These are phyloP conservation scores for Amphirosellinia nigrospora DNA, from an alignment of 495 filamentous ascomycete genomes.

Conservation along the genomic window DNA sequence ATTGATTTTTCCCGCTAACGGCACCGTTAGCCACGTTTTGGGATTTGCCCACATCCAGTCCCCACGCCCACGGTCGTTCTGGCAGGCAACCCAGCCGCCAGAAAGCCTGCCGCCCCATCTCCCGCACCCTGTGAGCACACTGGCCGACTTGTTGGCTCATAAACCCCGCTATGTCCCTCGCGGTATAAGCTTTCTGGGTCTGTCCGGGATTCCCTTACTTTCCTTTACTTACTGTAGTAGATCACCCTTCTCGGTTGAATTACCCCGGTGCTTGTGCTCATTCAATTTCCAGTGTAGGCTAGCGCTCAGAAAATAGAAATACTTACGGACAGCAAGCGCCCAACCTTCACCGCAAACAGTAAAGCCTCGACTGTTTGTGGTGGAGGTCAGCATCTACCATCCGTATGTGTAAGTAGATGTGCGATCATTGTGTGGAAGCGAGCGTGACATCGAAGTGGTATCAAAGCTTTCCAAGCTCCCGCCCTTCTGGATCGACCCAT, in stretches of 20 bases:
- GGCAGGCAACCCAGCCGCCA: conserved; percentile 18
- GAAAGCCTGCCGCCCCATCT: conserved; percentile 4
- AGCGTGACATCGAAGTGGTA: conserved; percentile 9
- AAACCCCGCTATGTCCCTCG: too few species aligned
- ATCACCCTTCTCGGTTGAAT: background rate
- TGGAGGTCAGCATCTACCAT: background rate
- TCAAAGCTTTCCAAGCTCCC: conserved; percentile 24
- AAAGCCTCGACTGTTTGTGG: background rate
- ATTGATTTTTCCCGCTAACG: conserved; percentile 4
- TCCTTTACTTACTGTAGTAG: too few species aligned
- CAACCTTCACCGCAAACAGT: background rate
- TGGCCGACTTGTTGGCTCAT: background rate
- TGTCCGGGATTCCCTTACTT: background rate
- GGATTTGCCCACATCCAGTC: conserved; percentile 22
- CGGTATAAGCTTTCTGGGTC: too few species aligned
- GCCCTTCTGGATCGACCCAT: conserved; percentile 27
- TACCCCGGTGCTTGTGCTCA: background rate
- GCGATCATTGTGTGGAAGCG: conserved; percentile 11
- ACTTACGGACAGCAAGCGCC: background rate
- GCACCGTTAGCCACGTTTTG: conserved; percentile 29
- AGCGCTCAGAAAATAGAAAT: background rate
- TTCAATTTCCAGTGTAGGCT: background rate
- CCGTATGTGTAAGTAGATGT: background rate
- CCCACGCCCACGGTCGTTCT: conserved; percentile 9
- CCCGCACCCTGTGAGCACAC: background rate